phyloP scores from a whole-genome alignment of 176 grass and related monocot species.

The Chloris gayana region DNA sequence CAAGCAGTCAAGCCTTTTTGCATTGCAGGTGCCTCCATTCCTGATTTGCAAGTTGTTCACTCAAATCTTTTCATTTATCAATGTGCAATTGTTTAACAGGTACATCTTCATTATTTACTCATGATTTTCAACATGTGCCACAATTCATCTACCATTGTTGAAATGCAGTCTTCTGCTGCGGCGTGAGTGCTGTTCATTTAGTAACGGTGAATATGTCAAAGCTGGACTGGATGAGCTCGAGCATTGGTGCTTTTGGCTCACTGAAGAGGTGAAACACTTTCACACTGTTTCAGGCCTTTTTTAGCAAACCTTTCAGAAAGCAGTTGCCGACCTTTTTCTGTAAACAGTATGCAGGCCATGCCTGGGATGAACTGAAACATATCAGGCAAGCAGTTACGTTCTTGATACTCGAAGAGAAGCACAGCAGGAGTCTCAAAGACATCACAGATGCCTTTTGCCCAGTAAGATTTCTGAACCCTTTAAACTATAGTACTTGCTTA shows the following conservation, averaged over 20 bases:
- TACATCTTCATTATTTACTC: neutral
- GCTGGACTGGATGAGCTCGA: conserved; percentile 70
- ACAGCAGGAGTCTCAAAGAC: conserved; percentile 42
- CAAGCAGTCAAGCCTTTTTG: neutral
- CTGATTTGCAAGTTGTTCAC: conserved; percentile 64
- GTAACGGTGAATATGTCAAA: conserved; percentile 78
- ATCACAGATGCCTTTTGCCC: conserved; percentile 41
- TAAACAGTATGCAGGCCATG: conserved; percentile 65
- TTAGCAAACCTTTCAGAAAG: conserved; percentile 4
- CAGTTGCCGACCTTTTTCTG: conserved; percentile 20
- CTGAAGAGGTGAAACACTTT: conserved; percentile 53
- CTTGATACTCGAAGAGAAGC: conserved; percentile 60
- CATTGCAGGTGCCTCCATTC: conserved; percentile 50
- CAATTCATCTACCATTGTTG: neutral
- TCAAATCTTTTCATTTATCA: conserved; percentile 78
- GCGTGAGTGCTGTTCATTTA: conserved; percentile 81
- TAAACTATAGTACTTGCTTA: neutral
- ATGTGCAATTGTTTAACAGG: conserved; percentile 84
- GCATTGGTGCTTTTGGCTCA: conserved; percentile 68
- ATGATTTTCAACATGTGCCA: neutral
- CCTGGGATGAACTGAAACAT: conserved; percentile 74
- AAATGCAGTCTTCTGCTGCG: conserved; percentile 62
- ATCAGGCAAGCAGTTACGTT: conserved; percentile 67
- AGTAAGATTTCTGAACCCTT: conserved; percentile 11
- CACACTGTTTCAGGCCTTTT: neutral